Base-by-base conservation (phyloP, 164 flowering plant genomes). In the Brasenia schreberi region DNA sequence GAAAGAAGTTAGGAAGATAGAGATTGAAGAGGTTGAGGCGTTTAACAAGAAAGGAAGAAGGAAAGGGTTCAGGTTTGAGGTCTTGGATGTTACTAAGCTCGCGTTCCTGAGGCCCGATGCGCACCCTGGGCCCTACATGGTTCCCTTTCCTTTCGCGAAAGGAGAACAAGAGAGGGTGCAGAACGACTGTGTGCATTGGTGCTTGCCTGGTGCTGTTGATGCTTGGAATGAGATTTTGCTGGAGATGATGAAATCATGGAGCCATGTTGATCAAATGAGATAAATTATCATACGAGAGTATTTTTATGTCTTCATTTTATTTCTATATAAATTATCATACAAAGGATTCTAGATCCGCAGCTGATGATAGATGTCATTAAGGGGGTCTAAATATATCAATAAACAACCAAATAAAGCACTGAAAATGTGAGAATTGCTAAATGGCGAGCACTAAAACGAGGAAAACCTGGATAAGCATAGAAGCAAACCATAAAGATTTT, bases 171-270 rank as follows among this genome's bases (percentile, higher is more conserved):
- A 90, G 16, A 74, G 85, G 1, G 87, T 90, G 7, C 93, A 85
- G 69, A 87, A 91, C 70, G 97, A 94, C 64, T 94, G 99, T 75
- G 87, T 94, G 5, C 99, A 91, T 73, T 94, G 99, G 99, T 94
- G 99, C 71, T 76, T 94, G 65, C 97, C 96, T 6, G 97, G 97
- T 49, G 84, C 96, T 5, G 73, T 89, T 7, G 99, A 91, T 69
- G 83, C 93, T 0, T 94, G 99, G 99, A 94, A 87, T 74, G 88
- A 85, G 79, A 89, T 94, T 27, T 19, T 94, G 72, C 62, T 94
- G 17, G 81, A 85, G 66, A 66, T 84, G 11, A 75, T 84, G 72
- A 87, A 7, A 42, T 19, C 42, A 9, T 58, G 76, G 81, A 82
- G 78, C 75, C 83, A 89, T 96, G 70, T 72, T 14, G 44, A 12